Evolutionary conservation across 192 early-diverging fungal species (phyloP).

Genomic region (Umbelopsis sp.): DNA sequence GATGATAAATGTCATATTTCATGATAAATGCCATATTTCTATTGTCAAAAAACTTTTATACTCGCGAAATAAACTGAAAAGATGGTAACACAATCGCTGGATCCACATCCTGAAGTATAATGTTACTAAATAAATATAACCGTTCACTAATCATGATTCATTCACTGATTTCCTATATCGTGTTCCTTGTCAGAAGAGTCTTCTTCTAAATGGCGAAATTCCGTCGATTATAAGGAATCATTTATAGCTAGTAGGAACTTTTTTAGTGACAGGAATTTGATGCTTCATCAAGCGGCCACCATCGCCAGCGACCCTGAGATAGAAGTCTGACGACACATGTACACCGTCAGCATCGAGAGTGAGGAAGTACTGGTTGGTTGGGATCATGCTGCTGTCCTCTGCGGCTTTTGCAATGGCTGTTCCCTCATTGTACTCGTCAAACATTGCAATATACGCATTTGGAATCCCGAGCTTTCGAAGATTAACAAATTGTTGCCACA

Average conservation of each 20-base stretch:
- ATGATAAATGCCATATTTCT: no score
- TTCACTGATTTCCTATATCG: neutral
- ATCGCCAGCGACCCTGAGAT: slow-evolving; percentile 21
- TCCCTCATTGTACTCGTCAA: slow-evolving; percentile 21
- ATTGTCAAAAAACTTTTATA: no score
- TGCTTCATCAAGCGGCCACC: slow-evolving; percentile 20
- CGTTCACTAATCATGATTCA: slow-evolving; percentile 1
- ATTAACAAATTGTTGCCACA: slow-evolving; percentile 20
- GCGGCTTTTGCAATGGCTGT: slow-evolving; percentile 21
- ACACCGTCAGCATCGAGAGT: slow-evolving; percentile 15
- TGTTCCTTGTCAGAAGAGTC: neutral
- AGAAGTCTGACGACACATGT: slow-evolving; percentile 20
- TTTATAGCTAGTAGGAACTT: slow-evolving; percentile 18
- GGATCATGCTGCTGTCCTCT: slow-evolving; percentile 18
- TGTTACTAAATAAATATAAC: neutral
- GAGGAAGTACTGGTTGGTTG: slow-evolving; percentile 22
- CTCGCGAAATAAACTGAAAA: no score
- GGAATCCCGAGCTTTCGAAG: slow-evolving; percentile 19
- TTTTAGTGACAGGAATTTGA: neutral
- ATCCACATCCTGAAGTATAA: no score
- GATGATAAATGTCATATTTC: no score
- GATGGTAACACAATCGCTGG: no score
- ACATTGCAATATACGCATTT: slow-evolving; percentile 20
- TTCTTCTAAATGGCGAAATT: slow-evolving; percentile 16
- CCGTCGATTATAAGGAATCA: slow-evolving; percentile 11